Evolutionary conservation across 305 asterid genomes (phyloP), one percentile per base, ranked within the genome.

Genomic region (Fraxinus paxiana): DNA sequence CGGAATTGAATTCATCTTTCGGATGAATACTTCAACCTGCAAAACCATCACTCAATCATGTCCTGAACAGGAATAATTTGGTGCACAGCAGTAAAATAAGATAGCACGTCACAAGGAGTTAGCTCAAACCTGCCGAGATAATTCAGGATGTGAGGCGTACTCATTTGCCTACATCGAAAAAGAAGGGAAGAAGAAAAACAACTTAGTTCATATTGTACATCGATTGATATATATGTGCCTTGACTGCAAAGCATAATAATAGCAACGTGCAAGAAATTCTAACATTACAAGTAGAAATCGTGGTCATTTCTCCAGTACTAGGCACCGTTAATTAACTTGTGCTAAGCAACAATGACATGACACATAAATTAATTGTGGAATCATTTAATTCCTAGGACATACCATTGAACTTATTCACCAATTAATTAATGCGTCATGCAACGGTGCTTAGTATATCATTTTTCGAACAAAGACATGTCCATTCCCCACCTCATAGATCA

Each of bases 1-100:
- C 33, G 96, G 98, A 71, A 95, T 84, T 1, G 99, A 95, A 59
- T 91, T 95, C 94, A 95, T 90, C 91, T 92, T 95, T 80, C 90
- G 83, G 83, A 95, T 91, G 83, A 95, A 93, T 79, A 95, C 91
- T 76, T 93, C 99, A 76, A 92, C 95, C 98, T 95, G 93, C 83
- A 86, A 79, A 82, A 79, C 30, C 59, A 56, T 8, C 70, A 70
- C 22, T 80, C 24, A 0, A 59, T 61, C 56, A 56, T 46, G 10
- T 76, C 13, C 73, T 31, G 71, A 30, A 63, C 34, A 8, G 71
- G 73, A 65, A 24, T 24, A 59, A 78, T 72, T 61, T 67, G 34
- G 73, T 67, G 37, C 67, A 82, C 73, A 7, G 73, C 69, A 82
- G 31, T 61, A 22, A 59, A 1, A 33, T 38, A 77, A 38, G 73